Evolutionary conservation across 2,329 filamentous ascomycete genomes (phyloP).

Genomic region (Aspergillus intermedius): DNA sequence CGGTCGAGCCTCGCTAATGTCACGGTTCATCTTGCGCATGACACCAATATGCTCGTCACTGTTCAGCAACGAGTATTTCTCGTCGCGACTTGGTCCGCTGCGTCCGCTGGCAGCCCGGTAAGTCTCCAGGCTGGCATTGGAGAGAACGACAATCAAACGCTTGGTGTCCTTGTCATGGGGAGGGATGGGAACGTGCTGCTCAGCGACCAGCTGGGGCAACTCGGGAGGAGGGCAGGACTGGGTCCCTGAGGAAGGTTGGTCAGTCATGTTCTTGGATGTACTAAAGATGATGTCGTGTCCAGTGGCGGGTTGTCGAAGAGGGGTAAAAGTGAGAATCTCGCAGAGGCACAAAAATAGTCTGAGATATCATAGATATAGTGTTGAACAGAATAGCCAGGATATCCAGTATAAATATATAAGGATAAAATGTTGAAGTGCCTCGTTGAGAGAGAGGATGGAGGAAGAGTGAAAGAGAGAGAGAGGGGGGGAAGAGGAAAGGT

Average conservation of each 20-base stretch:
- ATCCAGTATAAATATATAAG: background rate
- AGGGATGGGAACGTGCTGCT: conserved; percentile 81
- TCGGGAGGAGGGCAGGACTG: conserved; percentile 90
- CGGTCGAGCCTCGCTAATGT: conserved; percentile 94
- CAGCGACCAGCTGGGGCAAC: conserved; percentile 84
- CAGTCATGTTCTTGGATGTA: conserved; percentile 16
- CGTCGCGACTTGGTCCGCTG: conserved; percentile 63
- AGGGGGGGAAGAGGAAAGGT: background rate
- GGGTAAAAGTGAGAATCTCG: background rate
- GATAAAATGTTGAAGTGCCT: background rate
- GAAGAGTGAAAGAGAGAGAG: background rate
- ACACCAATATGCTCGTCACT: conserved; percentile 98
- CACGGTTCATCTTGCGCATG: conserved; percentile 98
- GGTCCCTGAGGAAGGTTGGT: conserved; percentile 56
- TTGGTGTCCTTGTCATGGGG: conserved; percentile 83
- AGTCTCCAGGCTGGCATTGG: conserved; percentile 94
- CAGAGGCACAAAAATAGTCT: background rate
- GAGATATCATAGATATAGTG: background rate
- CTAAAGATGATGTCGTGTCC: background rate
- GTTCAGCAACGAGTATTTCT: conserved; percentile 96
- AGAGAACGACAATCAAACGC: conserved; percentile 89
- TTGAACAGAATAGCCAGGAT: background rate
- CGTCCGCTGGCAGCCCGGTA: conserved; percentile 78
- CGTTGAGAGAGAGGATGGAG: background rate
- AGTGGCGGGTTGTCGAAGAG: conserved; percentile 2